Conservation (phyloP, 257 asterid genomes). For the Salvia miltiorrhiza region DNA sequence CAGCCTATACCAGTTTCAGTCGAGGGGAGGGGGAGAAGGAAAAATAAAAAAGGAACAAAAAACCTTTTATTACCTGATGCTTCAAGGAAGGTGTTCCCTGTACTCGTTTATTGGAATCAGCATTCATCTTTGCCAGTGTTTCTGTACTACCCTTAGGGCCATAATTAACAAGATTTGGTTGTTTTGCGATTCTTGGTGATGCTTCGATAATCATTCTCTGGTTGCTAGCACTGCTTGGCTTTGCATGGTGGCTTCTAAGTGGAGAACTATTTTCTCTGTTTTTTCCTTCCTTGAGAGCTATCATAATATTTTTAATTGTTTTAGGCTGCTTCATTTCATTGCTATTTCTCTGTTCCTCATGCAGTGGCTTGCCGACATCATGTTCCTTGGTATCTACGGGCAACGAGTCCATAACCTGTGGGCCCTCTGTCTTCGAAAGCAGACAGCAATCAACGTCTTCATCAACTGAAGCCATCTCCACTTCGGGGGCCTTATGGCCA, state of each 20-base stretch:
- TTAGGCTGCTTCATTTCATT: conserved; percentile 63
- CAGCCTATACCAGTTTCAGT: too few relatives aligned
- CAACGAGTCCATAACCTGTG: conserved; percentile 27
- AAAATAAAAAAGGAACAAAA: neutral
- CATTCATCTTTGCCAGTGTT: conserved; percentile 35
- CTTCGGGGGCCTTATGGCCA: conserved; percentile 41
- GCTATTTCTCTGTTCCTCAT: conserved; percentile 35
- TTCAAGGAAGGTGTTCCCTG: conserved; percentile 55
- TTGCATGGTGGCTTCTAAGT: conserved; percentile 54
- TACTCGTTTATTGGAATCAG: conserved; percentile 46
- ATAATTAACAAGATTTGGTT: conserved; percentile 32
- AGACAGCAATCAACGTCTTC: conserved; percentile 35
- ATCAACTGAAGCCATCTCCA: conserved; percentile 39
- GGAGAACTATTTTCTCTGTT: conserved; percentile 84
- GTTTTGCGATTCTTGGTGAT: conserved; percentile 52
- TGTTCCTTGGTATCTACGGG: conserved; percentile 30
- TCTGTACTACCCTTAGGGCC: conserved; percentile 45
- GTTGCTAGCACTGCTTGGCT: conserved; percentile 29
- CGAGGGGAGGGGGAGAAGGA: neutral
- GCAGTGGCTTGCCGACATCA: conserved; percentile 31
- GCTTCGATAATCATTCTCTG: conserved; percentile 52
- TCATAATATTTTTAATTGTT: conserved; percentile 64
- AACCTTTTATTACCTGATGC: conserved; percentile 56
- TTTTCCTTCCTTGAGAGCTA: conserved; percentile 83
- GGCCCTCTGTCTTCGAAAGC: conserved; percentile 29